Conservation (phyloP, 2,329 filamentous ascomycete species). For the Hymenoscyphus linearis region DNA sequence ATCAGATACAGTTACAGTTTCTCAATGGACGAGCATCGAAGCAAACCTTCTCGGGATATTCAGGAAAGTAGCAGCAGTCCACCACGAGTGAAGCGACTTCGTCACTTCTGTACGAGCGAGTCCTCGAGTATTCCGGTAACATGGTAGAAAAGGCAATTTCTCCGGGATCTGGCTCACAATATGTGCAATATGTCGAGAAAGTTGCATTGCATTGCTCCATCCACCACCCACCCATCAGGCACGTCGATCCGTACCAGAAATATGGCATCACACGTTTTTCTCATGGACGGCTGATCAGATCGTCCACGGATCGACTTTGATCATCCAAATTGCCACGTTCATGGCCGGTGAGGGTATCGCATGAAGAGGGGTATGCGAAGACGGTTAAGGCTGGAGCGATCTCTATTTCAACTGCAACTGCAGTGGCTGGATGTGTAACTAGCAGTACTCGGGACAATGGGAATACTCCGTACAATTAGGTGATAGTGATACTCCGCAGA, state of each 20-base stretch:
- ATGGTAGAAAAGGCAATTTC: not conserved
- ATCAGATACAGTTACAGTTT: not conserved
- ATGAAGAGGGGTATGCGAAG: not conserved
- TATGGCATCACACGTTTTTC: not conserved
- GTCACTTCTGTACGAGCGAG: not conserved
- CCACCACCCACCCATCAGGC: not conserved
- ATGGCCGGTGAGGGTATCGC: not conserved
- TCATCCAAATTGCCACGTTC: not conserved
- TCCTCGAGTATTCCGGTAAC: not conserved
- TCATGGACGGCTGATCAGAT: not conserved
- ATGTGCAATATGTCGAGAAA: not conserved
- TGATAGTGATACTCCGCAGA: too few species aligned
- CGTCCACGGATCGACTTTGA: not conserved
- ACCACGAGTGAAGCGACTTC: not conserved
- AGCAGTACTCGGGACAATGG: too few species aligned
- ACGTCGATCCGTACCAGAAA: not conserved
- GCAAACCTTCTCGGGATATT: not conserved
- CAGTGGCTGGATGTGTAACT: not conserved
- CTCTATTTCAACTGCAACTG: not conserved
- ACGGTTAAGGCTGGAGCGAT: constrained; percentile 1
- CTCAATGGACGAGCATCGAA: not conserved
- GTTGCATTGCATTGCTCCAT: not conserved
- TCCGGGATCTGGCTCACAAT: not conserved
- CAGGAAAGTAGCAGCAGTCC: not conserved
- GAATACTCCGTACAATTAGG: too few species aligned